Evolutionary conservation across 768 basidiomycete species (phyloP), one percentile per base, ranked within the genome.

Genomic region (Kwoniella dendrophila): DNA sequence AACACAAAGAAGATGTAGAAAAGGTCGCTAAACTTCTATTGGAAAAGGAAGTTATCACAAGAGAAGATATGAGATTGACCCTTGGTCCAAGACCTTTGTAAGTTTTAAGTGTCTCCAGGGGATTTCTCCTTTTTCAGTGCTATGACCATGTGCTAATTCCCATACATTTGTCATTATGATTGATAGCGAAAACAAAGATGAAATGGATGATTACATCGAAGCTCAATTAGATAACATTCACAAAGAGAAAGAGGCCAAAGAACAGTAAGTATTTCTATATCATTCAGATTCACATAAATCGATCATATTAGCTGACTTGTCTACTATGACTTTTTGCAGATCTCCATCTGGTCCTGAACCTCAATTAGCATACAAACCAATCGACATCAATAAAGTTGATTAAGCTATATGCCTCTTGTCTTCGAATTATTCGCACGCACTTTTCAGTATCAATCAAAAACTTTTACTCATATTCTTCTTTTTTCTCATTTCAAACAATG

Each of bases 161-260:
- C n/a, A n/a, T 89, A 88, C 74, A 86, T 90, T 20, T 56, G 52
- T 90, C 90, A 26, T 92, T 92, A 2, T n/a, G n/a, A n/a, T n/a
- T 27, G 10, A n/a, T 71, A 80, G 75, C n/a, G 86, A 85, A 66
- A 84, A 85, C 60, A 82, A 85, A 26, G 92, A 95, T 75, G 92
- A 95, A 68, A 96, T 97, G 94, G 93, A 96, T 81, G 90, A 89
- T 76, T 95, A 92, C 89, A 84, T 95, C n/a, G 92, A 95, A 62
- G 67, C 66, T 36, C 74, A 78, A 69, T 67, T 79, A 26, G 71
- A 75, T 64, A 68, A 66, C n/a, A 12, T 32, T 34, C 49, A 51
- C 49, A 51, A 51, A 22, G 49, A 51, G 54, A 69, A 75, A 48
- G 63, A 70, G 68, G 63, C 62, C 43, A 40, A 56, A 27, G 55